A percentile compares a stretch with the other conserved stretches of the same genome.
These are phyloP conservation scores for Lyophyllum atratum DNA, from an alignment of 768 basidiomycete genomes.

Conservation along the genomic window DNA sequence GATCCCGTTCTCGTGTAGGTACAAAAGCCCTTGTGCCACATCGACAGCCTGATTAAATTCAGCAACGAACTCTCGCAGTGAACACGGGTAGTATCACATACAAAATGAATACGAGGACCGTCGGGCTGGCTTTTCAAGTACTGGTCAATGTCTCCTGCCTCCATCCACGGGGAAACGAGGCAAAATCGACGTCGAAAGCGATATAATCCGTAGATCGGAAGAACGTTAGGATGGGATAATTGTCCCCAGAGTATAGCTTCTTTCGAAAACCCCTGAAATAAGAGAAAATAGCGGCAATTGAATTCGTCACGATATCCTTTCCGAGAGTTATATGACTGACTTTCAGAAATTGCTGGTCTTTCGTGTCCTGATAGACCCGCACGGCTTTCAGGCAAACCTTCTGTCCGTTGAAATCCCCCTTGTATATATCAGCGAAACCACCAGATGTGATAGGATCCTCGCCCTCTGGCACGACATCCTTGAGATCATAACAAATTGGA, in stretches of 20 bases:
- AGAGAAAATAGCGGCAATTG: background rate
- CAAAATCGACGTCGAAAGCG: constrained; percentile 1
- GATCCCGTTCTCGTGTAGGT: background rate
- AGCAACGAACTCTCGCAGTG: background rate
- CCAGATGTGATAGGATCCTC: background rate
- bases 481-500: background rate
- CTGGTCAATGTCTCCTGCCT: background rate
- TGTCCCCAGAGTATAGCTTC: constrained; percentile 5
- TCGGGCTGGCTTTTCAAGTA: background rate
- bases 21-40: background rate
- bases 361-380: background rate
- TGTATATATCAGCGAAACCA: constrained; percentile 1
- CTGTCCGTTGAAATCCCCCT: background rate
- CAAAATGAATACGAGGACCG: background rate
- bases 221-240: constrained; percentile 9
- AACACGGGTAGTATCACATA: background rate
- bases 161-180: constrained; percentile 16
- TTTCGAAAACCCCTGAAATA: background rate
- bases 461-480: background rate
- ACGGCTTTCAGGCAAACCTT: constrained; percentile 1
- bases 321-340: background rate
- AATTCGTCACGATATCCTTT: background rate
- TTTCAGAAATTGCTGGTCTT: background rate
- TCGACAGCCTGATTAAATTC: background rate
- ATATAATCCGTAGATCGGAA: constrained; percentile 17